Base-by-base conservation (phyloP, 257 asterid genomes). In the Plantago major region DNA sequence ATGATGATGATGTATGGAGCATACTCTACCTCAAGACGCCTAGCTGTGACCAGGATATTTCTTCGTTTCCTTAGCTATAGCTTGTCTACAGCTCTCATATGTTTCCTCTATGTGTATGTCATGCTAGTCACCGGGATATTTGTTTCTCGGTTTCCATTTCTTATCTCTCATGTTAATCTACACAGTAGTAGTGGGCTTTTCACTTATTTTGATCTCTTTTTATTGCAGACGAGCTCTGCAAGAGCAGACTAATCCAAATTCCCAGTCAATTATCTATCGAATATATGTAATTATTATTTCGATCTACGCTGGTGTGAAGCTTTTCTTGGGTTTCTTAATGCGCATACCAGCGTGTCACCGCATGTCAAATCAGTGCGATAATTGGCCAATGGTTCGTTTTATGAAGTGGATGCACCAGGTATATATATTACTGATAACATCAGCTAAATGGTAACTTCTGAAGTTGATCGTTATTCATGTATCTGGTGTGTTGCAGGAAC, bases 391-490 rank as follows among this genome's bases (percentile, higher is more conserved):
- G 17, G 70, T 81, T 74, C 94, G 96, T 63, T 82, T 85, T 71
- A 57, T 93, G 67, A 89, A 93, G 82, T 93, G 97, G 99, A 84
- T 93, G 97, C 99, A 93, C 77, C 94, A 93, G 99, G 99, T 93
- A 69, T 70, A 56, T 61, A 66, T 48, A 60, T 58, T 62, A 19
- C 60, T 42, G 18, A 58, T 43, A 40, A 55, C 51, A 61, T 68
- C 55, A 55, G 67, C 71, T 71, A 42, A 38, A 60, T 55, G 55
- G 42, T 46, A 48, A 48, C 16, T 17, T 66, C 58, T 56, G 19
- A 46, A 13, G 42, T 44, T 22, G 53, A 60, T 43, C 18, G 15
- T 6, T 63, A n/a, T 45, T 70, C 22, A 22, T 54, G 48, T 54
- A 26, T 77, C 58, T 64, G 60, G 38, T 70, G 72, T 67, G 65